Evolutionary conservation across 2,329 filamentous ascomycete species (phyloP), one percentile per base, ranked within the genome.

Genomic region (Microcera coccophila): DNA sequence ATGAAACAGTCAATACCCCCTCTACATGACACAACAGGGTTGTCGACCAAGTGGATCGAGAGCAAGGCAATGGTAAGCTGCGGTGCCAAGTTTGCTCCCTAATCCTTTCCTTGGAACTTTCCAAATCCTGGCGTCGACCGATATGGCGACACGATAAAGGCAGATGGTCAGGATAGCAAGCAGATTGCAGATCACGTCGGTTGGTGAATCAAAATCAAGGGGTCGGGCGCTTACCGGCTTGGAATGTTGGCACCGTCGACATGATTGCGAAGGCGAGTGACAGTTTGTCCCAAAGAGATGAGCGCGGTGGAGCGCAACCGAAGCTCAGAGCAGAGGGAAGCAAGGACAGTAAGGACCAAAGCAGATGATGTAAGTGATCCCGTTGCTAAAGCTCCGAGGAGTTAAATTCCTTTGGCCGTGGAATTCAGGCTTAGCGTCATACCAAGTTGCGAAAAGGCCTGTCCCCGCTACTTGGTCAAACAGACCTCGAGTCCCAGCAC

Each of bases 1-100:
- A 59, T 58, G 55, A 58, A 58, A 58, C 55, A 58, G 47, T 55
- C 50, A 58, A 58, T 62, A n/a, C n/a, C 48, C 59, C 59, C 53
- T 62, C 50, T 56, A 58, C 50, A 60, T 61, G 59, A 62, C 50
- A 59, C 53, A 57, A 50, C 41, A 60, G 48, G 53, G 42, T 45
- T 47, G 48, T 54, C 53, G 57, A 48, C 42, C 48, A 55, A 50
- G 56, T 59, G 56, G 56, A 59, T 46, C 56, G 35, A 45, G 40
- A 49, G 45, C 47, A 45, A 54, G 38, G 41, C 45, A 36, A 35
- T 45, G 49, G 36, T 55, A 45, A 44, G 44, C 45, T 55, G 47
- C n/a, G 55, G 46, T 48, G 50, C 54, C 52, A 57, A 57, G 48
- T 55, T 57, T 49, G 46, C 54, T 37, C 36, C 34, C 47, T 19